Evolutionary conservation across 2,329 filamentous ascomycete genomes (phyloP).

Genomic region (Colletotrichum nymphaeae): DNA sequence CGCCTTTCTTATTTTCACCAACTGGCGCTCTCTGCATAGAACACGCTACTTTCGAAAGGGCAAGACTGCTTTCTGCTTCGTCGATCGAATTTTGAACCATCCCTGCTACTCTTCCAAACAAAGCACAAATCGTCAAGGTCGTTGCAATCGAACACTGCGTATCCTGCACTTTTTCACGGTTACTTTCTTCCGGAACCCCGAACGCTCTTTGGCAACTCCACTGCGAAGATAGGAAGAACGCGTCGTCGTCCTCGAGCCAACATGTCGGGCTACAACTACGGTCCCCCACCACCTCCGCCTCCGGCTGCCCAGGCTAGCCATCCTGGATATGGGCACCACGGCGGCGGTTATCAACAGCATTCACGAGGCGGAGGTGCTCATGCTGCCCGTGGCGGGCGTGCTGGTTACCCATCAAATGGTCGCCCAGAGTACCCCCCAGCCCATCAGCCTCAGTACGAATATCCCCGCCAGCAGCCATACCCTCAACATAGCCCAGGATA

Average conservation of each 20-base stretch:
- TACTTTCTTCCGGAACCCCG: neutral
- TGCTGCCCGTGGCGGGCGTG: conserved; percentile 51
- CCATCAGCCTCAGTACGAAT: conserved; percentile 55
- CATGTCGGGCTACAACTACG: conserved; percentile 66
- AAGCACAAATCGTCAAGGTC: neutral
- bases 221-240: neutral
- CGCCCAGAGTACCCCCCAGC: conserved; percentile 55
- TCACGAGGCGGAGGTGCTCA: conserved; percentile 47
- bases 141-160: neutral
- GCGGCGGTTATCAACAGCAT: conserved; percentile 51
- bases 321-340: conserved; percentile 53
- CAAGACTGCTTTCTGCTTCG: no score
- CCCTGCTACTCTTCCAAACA: neutral
- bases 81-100: neutral
- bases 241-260: conserved; percentile 4
- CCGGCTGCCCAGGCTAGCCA: conserved; percentile 45
- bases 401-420: conserved; percentile 50
- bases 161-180: neutral
- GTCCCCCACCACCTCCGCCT: conserved; percentile 63
- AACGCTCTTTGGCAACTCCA: neutral
- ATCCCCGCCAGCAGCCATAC: conserved; percentile 49
- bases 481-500: conserved; percentile 42
- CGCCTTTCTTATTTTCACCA: neutral
- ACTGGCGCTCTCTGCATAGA: neutral
- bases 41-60: neutral